These are phyloP conservation scores for Auriscalpium microsporum DNA, from an alignment of 768 basidiomycete species.

Conservation along the genomic window DNA sequence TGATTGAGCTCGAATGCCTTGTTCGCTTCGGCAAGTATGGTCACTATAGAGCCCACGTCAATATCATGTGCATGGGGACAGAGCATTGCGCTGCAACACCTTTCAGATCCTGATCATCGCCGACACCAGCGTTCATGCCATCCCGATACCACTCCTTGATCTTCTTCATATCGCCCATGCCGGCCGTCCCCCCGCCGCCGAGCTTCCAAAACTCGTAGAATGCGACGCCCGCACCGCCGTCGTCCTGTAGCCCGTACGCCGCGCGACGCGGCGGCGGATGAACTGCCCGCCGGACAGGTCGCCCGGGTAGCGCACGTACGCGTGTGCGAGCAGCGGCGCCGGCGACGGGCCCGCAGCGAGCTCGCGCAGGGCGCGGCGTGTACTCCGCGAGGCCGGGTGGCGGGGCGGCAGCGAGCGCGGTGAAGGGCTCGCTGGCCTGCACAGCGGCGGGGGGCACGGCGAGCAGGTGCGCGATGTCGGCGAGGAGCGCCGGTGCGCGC, in stretches of 20 bases:
- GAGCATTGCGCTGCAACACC: slow-evolving; percentile 11
- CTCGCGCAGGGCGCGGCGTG: slow-evolving; percentile 41
- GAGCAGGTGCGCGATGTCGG: slow-evolving; percentile 60
- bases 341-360: slow-evolving; percentile 39
- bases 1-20: slow-evolving; percentile 27
- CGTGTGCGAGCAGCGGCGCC: slow-evolving; percentile 58
- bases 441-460: slow-evolving; percentile 45
- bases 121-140: slow-evolving; percentile 31
- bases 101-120: slow-evolving; percentile 25
- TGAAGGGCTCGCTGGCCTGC: slow-evolving; percentile 48
- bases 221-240: slow-evolving; percentile 41
- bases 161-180: slow-evolving; percentile 54
- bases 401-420: slow-evolving; percentile 32
- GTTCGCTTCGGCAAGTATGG: slow-evolving; percentile 25
- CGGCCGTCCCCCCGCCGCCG: slow-evolving; percentile 35
- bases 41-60: slow-evolving; percentile 12
- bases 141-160: slow-evolving; percentile 66
- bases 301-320: slow-evolving; percentile 78
- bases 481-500: slow-evolving; percentile 48
- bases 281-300: slow-evolving; percentile 75
- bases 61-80: not conserved
- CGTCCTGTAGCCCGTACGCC: slow-evolving; percentile 53
- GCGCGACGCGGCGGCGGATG: slow-evolving; percentile 52
- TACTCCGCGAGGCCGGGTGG: slow-evolving; percentile 47
- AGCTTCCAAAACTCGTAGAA: slow-evolving; percentile 68